Base-by-base conservation (phyloP, 371 early-diverging fungal genomes). In the Saksenaea vasiformis region DNA sequence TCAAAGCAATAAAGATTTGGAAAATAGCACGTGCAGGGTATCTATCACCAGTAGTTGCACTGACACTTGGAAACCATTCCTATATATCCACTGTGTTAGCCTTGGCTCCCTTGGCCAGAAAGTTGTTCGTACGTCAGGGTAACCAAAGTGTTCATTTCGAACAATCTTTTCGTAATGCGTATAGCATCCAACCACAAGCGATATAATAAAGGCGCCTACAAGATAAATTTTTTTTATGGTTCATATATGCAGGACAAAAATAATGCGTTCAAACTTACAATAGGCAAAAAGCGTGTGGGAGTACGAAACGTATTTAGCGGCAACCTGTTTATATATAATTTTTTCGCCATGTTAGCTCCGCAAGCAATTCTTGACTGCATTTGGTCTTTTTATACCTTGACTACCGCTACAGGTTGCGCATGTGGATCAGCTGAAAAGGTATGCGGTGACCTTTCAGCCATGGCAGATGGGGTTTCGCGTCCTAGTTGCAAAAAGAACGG, bases 41-140 rank as follows among this genome's bases (percentile, higher is more conserved):
- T 65, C 91, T 72, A 71, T 93, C 93, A 56, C 93, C 93, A 24
- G 90, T 92, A 0, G 90, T 85, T 0, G 92, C 91, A 64, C 90
- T 90, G 2, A 93, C 91, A 65, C 92, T 92, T 41, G 93, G 93
- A 54, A 92, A 91, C 92, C 91, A 90, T 82, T 93, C 91, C 83
- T 92, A n/a, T n/a, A n/a, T n/a, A 72, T n/a, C 57, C 13, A 39
- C 22, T 38, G 15, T 13, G 44, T 28, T 13, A 54, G 5, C 10
- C 24, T 3, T n/a, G 27, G 58, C 5, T 54, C 5, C 13, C 36
- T 27, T 19, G 19, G n/a, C n/a, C n/a, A 17, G 10, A 26, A 28
- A 7, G 34, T 9, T 19, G n/a, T n/a, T 27, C 71, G 64, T 82
- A 87, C 88, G 58, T 86, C 85, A 1, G 93, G 93, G 64, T 91